Evolutionary conservation across 2,329 filamentous ascomycete species (phyloP), one percentile per base, ranked within the genome.

Genomic region (Furcasterigmium sp.): DNA sequence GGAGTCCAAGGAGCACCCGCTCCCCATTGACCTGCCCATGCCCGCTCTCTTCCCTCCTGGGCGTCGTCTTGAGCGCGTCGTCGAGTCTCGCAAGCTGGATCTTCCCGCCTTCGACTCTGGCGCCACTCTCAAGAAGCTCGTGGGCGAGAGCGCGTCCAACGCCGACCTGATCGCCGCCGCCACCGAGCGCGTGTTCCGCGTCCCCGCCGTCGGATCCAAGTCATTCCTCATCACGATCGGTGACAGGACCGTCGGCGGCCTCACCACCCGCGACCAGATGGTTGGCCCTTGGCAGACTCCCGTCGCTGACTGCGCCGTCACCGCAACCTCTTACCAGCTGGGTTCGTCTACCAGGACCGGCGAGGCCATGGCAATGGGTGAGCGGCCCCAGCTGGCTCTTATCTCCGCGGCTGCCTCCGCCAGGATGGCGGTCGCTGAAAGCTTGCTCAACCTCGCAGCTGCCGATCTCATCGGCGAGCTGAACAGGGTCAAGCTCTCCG

Each of bases 281-380:
- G 91, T 96, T 42, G 93, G 93, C 2, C 89, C 87, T 40, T 97
- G 91, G 91, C 93, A 97, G 62, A 87, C 84, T 11, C 93, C 93
- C 3, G 90, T 97, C 13, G 84, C 93, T 4, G 91, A 98, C 62
- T 91, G 95, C 38, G 91, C 90, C 3, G 91, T 97, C 19, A 97
- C 91, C 18, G 82, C 87, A 1, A 91, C 88, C 1, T 85, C 88
- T 3, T 82, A 95, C 53, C 78, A 81, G 37, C 57, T 78, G 8
- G 73, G 73, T 14, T 69, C 75, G 14, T 87, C 84, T 46, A 76
- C 85, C 38, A 84, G 77, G 56, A 87, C 84, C 21, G 93, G 93
- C 53, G 93, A 97, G 64, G 91, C 91, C n/a, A 95, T 97, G 88
- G 85, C 90, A 2, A 94, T 95, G 85, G 93, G 93, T 26, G 91